These are phyloP conservation scores for Yarrowia sp. DNA, from an alignment of 805 yeast species.

Conservation along the genomic window DNA sequence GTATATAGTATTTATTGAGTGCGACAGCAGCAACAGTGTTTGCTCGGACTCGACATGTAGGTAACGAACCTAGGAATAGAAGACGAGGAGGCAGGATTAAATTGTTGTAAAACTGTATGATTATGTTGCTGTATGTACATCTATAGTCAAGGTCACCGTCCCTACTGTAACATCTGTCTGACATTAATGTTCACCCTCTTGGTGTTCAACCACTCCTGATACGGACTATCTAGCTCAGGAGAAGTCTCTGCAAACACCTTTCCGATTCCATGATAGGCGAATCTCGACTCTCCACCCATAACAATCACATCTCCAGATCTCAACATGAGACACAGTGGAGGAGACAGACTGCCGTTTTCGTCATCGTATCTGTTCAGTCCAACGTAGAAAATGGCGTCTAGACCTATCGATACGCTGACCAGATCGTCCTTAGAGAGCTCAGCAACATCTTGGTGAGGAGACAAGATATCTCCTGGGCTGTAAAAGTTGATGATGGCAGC, in stretches of 20 bases:
- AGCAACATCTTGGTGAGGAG: constrained; percentile 56
- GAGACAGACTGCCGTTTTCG: constrained; percentile 8
- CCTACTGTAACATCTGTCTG: constrained; percentile 50
- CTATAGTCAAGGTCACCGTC: background rate
- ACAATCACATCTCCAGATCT: constrained; percentile 53
- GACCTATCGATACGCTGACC: constrained; percentile 53
- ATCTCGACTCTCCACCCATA: constrained; percentile 53
- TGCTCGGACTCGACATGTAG: too few species aligned
- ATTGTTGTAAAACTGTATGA: too few species aligned
- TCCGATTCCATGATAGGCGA: constrained; percentile 55
- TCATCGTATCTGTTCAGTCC: constrained; percentile 44
- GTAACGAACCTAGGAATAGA: too few species aligned
- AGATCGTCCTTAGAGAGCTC: constrained; percentile 51
- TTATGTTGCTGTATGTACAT: background rate
- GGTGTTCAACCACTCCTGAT: constrained; percentile 48
- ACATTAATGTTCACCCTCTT: constrained; percentile 54
- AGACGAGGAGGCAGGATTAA: too few species aligned
- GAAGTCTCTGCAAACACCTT: constrained; percentile 50
- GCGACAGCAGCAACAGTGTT: too few species aligned
- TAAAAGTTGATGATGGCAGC: constrained; percentile 56
- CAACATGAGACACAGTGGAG: constrained; percentile 51
- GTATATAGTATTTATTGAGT: constrained; percentile 33
- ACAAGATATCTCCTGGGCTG: constrained; percentile 54
- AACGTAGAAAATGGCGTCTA: constrained; percentile 52
- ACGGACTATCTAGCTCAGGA: constrained; percentile 45